Evolutionary conservation across 495 filamentous ascomycete genomes (phyloP), one percentile per base, ranked within the genome.

Genomic region (Tuber melanosporum): DNA sequence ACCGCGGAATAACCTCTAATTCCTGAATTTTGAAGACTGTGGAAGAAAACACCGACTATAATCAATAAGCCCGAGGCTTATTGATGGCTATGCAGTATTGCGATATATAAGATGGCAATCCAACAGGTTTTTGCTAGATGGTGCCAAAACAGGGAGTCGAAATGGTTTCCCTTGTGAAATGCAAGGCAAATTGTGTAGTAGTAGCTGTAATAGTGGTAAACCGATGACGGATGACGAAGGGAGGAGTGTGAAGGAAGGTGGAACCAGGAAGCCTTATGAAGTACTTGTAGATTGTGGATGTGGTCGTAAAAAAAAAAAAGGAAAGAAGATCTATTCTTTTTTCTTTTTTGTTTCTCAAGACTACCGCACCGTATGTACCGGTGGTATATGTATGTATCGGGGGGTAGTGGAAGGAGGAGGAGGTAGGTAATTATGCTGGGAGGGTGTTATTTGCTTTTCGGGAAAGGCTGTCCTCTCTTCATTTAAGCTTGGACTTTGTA

Each of bases 21-120:
- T 82, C 81, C 81, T 82, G 81, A 82, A 82, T 82, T 82, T 82
- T 82, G 81, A 80, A 77, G 42, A 75, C 77, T 78, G 82, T 82
- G 52, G 44, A 72, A 71, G 78, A 70, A 75, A 73, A 76, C 73
- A 62, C 70, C 52, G 78, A 75, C 69, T 71, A 79, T 71, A 78
- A 73, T 62, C 78, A 80, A 71, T 80, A 80, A 80, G 77, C 78
- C 57, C 57, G 57, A 5, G 32, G 57, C 57, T 66, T 66, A 66
- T 66, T 66, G 57, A 66, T 66, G 57, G 57, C 26, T 66, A n/a
- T 32, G 57, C 57, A 32, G 57, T 66, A 66, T 73, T 76, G 75
- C 72, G 78, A 73, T 62, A 71, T 76, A 70, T 76, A 76, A 76
- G 78, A 73, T 80, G 75, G 79, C 70, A 69, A 62, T 75, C 42